Conservation (phyloP, 2,329 filamentous ascomycete species). For the Cadophora malorum region DNA sequence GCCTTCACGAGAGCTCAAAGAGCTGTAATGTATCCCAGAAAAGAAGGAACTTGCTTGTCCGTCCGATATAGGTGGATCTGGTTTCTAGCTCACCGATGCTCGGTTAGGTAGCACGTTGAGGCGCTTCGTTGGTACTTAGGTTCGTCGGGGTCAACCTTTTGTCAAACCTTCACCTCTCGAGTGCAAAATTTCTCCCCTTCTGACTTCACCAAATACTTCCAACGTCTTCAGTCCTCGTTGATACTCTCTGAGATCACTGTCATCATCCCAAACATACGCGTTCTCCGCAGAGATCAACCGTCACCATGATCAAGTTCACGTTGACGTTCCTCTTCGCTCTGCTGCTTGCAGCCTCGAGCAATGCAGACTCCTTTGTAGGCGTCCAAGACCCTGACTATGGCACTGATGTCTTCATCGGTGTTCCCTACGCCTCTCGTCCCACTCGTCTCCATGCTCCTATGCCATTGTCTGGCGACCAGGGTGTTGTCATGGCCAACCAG, state of each 20-base stretch:
- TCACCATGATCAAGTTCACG: constrained; percentile 2
- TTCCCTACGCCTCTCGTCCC: constrained; percentile 31
- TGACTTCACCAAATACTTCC: neutral
- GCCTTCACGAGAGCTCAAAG: neutral
- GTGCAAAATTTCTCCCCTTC: neutral
- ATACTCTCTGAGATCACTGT: neutral
- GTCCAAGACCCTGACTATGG: constrained; percentile 7
- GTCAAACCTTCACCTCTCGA: neutral
- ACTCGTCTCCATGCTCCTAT: constrained; percentile 26
- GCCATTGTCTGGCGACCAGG: constrained; percentile 14
- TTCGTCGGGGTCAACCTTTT: neutral
- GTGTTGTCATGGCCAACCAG: constrained; percentile 20
- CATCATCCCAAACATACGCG: neutral
- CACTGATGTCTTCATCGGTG: constrained; percentile 39
- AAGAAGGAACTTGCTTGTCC: neutral
- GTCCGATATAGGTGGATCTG: neutral
- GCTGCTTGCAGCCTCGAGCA: neutral
- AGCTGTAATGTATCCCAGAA: neutral
- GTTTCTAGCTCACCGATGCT: neutral
- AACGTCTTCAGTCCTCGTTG: too few relatives aligned
- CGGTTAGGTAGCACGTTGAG: neutral
- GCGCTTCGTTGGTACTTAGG: neutral
- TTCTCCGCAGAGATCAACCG: neutral
- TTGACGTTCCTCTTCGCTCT: neutral
- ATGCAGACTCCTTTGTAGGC: constrained; percentile 14